Evolutionary conservation across 768 basidiomycete species (phyloP).

Genomic region (Rubroboletus satanas): DNA sequence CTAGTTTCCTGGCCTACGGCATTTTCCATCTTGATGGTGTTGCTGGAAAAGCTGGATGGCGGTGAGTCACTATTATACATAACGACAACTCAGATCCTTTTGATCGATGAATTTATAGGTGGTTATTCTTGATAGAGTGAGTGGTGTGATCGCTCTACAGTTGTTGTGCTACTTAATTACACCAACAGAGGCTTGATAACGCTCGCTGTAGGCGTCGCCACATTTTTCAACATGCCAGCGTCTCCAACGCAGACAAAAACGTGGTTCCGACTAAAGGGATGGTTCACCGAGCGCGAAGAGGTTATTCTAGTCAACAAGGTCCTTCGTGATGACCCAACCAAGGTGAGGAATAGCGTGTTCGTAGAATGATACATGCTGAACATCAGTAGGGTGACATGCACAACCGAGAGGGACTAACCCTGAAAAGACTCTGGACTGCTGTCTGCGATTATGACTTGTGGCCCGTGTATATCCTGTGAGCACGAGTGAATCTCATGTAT

Average conservation of each 20-base stretch:
- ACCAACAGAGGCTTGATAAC: slow-evolving; percentile 35
- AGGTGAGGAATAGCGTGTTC: slow-evolving; percentile 28
- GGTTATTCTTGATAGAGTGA: slow-evolving; percentile 35
- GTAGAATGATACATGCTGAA: not conserved
- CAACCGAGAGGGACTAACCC: slow-evolving; percentile 57
- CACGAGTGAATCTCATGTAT: not conserved
- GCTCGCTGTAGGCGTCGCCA: slow-evolving; percentile 46
- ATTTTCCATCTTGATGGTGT: slow-evolving; percentile 37
- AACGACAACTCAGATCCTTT: not conserved
- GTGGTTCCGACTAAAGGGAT: slow-evolving; percentile 57
- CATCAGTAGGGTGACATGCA: slow-evolving; percentile 49
- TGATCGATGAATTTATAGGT: slow-evolving; percentile 25
- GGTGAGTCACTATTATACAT: slow-evolving; percentile 26
- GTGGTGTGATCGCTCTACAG: not conserved
- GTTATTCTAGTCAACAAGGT: slow-evolving; percentile 56
- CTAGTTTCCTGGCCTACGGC: slow-evolving; percentile 63
- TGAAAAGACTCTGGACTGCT: slow-evolving; percentile 49
- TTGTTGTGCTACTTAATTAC: not conserved
- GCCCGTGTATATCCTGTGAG: slow-evolving; percentile 56
- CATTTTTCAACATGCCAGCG: slow-evolving; percentile 59
- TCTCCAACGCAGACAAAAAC: slow-evolving; percentile 56
- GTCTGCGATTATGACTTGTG: slow-evolving; percentile 62
- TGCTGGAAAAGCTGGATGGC: slow-evolving; percentile 13
- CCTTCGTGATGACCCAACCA: slow-evolving; percentile 61
- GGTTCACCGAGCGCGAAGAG: slow-evolving; percentile 63